Conservation (phyloP, 177 flowering plant species). For the Tripterygium wilfordii region DNA sequence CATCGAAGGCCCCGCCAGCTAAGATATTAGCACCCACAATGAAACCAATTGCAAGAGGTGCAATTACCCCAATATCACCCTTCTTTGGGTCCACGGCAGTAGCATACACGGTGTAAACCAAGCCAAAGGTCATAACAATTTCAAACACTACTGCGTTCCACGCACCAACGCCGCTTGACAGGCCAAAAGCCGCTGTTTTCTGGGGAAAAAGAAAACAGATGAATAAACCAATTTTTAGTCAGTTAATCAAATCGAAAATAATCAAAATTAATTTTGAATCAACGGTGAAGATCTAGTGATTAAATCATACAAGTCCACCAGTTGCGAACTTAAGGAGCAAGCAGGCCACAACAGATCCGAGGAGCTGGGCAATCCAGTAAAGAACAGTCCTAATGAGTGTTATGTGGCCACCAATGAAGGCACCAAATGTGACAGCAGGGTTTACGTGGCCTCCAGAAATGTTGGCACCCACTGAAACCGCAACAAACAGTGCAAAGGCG, state of each 20-base stretch:
- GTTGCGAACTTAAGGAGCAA: slow-evolving; percentile 61
- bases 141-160: slow-evolving; percentile 73
- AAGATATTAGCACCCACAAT: slow-evolving; percentile 88
- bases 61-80: slow-evolving; percentile 64
- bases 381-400: slow-evolving; percentile 37
- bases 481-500: slow-evolving; percentile 62
- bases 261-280: not conserved
- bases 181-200: slow-evolving; percentile 57
- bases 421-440: slow-evolving; percentile 78
- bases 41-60: slow-evolving; percentile 84
- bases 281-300: not conserved
- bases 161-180: slow-evolving; percentile 43
- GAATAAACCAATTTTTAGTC: not conserved
- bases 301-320: slow-evolving; percentile 51
- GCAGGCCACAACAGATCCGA: slow-evolving; percentile 62
- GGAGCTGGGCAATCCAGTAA: slow-evolving; percentile 63
- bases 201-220: slow-evolving; percentile 14
- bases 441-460: slow-evolving; percentile 82
- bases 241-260: not conserved
- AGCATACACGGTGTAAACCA: slow-evolving; percentile 82
- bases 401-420: slow-evolving; percentile 65
- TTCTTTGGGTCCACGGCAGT: slow-evolving; percentile 82
- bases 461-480: slow-evolving; percentile 65
- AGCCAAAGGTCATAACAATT: slow-evolving; percentile 86
- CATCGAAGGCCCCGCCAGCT: slow-evolving; percentile 81